phyloP scores from a whole-genome alignment of 495 filamentous ascomycete genomes.

The Podospora tetraspora region DNA sequence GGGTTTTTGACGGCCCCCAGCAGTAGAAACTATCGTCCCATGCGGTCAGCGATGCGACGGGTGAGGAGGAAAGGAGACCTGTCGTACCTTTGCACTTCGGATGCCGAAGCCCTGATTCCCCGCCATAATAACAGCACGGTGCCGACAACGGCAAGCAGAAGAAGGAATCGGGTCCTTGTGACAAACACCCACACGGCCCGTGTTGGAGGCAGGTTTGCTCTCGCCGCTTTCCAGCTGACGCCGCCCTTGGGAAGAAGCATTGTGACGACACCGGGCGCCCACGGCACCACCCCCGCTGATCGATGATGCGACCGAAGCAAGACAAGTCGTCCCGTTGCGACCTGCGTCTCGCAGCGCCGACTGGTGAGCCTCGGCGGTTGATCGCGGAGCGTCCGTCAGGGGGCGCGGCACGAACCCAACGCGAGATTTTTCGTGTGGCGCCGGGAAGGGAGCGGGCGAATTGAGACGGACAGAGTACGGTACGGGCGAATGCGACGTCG shows the following conservation, averaged over 20 bases:
- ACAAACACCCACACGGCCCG: slow-evolving; percentile 73
- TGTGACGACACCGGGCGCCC: slow-evolving; percentile 30
- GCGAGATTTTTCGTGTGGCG: slow-evolving; percentile 15
- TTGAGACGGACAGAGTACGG: not conserved
- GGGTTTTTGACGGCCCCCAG: slow-evolving; percentile 87
- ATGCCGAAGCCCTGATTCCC: slow-evolving; percentile 71
- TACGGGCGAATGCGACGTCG: not conserved
- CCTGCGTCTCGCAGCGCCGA: slow-evolving; percentile 8
- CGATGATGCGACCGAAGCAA: slow-evolving; percentile 11
- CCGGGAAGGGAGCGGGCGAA: not conserved
- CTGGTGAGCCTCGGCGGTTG: slow-evolving; percentile 9
- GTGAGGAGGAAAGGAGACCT: not conserved
- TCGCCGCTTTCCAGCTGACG: slow-evolving; percentile 88
- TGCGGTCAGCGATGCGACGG: slow-evolving; percentile 7
- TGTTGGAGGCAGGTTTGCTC: slow-evolving; percentile 72
- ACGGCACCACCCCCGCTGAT: slow-evolving; percentile 30
- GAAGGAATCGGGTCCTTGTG: slow-evolving; percentile 71
- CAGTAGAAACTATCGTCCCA: slow-evolving; percentile 77
- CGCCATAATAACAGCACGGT: slow-evolving; percentile 85
- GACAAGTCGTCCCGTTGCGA: slow-evolving; percentile 7
- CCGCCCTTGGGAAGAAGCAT: slow-evolving; percentile 79
- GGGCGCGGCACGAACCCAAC: slow-evolving; percentile 11
- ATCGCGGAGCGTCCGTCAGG: not conserved
- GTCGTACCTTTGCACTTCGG: slow-evolving; percentile 85
- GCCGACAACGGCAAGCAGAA: slow-evolving; percentile 65